A percentile compares a stretch with the other conserved stretches of the same genome.
Conservation (phyloP, 2,329 filamentous ascomycete genomes). For the Monilinia laxa region DNA sequence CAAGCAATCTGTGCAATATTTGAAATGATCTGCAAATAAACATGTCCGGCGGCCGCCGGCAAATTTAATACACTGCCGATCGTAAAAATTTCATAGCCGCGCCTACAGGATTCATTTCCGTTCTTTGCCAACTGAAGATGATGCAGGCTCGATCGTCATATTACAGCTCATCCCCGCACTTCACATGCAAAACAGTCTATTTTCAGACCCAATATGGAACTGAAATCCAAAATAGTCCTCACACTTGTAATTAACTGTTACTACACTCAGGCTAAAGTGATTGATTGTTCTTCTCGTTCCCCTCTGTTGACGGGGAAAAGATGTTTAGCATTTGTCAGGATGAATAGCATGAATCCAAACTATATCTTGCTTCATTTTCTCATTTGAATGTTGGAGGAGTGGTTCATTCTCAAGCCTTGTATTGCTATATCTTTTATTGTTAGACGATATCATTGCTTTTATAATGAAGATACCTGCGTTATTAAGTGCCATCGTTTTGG, state of each 20-base stretch:
- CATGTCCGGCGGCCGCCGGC: background rate
- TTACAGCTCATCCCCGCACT: constrained; percentile 7
- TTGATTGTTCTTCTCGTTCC: background rate
- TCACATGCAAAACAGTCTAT: background rate
- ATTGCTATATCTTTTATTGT: background rate
- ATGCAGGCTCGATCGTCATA: background rate
- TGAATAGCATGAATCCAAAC: background rate
- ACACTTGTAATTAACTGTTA: background rate
- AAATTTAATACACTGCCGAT: background rate
- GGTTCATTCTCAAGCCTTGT: background rate
- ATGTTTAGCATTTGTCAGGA: background rate
- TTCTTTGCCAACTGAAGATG: background rate
- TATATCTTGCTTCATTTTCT: background rate
- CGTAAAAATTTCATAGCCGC: background rate
- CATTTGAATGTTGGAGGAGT: background rate
- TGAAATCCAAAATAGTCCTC: background rate
- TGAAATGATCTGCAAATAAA: background rate
- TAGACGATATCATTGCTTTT: background rate
- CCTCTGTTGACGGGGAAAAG: background rate
- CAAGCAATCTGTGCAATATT: too few species aligned
- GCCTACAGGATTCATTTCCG: background rate
- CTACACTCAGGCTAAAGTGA: background rate
- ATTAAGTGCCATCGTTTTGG: background rate
- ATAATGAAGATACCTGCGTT: background rate
- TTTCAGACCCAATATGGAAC: background rate